Conservation (phyloP, 805 yeast genomes). For the Nakazawaea holstii region DNA sequence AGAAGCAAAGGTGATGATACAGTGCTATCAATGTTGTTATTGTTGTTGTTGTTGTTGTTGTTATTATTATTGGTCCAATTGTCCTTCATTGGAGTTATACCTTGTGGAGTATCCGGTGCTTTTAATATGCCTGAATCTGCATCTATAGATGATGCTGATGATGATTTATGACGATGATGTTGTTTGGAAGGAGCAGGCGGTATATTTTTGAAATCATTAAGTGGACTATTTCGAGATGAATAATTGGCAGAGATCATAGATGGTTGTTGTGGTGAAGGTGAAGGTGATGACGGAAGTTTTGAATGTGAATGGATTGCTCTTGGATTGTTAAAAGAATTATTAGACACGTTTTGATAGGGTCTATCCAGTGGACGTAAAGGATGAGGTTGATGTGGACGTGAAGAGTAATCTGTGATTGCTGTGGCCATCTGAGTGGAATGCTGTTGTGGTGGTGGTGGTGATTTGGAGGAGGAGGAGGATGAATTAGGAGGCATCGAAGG, state of each 20-base stretch:
- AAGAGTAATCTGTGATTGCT: neutral
- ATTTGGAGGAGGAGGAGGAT: neutral
- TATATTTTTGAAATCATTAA: neutral
- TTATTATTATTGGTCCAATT: neutral
- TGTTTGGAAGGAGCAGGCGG: neutral
- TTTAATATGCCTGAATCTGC: neutral
- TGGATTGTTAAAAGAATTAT: neutral
- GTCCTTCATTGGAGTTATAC: neutral
- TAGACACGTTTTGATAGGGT: neutral
- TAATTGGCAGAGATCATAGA: no score
- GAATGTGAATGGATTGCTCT: neutral
- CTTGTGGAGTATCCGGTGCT: conserved; percentile 8
- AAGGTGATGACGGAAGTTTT: neutral
- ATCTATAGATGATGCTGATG: neutral
- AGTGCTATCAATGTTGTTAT: neutral
- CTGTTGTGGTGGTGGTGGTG: neutral
- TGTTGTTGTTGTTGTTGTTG: neutral
- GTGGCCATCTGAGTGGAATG: no score
- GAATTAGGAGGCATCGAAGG: neutral
- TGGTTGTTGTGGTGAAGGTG: neutral
- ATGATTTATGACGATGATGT: no score
- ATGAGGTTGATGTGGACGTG: conserved; percentile 3
- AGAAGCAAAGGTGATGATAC: neutral
- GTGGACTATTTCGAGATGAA: no score
- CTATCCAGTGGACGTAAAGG: conserved; percentile 4